phyloP scores from a whole-genome alignment of 768 basidiomycete genomes.

The Exsudoporus frostii region DNA sequence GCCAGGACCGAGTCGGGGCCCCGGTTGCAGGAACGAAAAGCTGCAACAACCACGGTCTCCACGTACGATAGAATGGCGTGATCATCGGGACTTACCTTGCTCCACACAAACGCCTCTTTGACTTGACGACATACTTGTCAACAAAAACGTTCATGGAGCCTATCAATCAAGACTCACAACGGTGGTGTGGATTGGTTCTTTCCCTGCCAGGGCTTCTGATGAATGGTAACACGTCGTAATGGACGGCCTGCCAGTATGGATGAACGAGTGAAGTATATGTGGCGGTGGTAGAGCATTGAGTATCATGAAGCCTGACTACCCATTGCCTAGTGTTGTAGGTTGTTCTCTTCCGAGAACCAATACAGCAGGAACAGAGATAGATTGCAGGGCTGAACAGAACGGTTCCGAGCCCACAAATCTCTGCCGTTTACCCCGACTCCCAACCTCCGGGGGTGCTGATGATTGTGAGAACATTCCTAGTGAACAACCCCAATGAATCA shows the following conservation, averaged over 20 bases:
- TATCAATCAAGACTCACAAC: neutral
- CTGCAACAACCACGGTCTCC: no score
- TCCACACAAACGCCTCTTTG: constrained; percentile 9
- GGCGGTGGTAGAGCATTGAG: neutral
- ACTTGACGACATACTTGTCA: neutral
- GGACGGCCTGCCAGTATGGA: neutral
- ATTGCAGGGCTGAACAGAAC: neutral
- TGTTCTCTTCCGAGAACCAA: neutral
- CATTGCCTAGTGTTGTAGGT: neutral
- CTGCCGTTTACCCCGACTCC: neutral
- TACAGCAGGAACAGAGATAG: neutral
- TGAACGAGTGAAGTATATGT: neutral
- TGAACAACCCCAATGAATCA: neutral
- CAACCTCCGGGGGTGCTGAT: neutral
- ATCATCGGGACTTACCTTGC: neutral
- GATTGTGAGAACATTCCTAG: neutral
- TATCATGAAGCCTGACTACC: neutral
- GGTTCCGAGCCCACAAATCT: neutral
- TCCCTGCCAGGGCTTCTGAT: neutral
- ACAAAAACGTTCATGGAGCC: neutral
- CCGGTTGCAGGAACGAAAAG: neutral
- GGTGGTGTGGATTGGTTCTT: neutral
- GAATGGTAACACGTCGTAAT: neutral
- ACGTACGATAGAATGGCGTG: neutral
- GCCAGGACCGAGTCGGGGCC: neutral